Conservation (phyloP, 306 rosid genomes). For the Cicer arietinum region DNA sequence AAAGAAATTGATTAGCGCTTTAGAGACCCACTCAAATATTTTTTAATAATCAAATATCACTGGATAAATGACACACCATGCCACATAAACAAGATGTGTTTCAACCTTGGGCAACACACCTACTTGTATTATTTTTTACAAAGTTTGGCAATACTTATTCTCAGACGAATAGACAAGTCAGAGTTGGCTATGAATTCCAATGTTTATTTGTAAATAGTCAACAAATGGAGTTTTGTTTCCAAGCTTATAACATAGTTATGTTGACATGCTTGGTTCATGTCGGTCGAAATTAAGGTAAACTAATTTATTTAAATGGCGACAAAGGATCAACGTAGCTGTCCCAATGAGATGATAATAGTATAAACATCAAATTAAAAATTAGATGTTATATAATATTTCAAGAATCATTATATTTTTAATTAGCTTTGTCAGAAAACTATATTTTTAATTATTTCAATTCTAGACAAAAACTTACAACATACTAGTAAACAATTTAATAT, state of each 20-base stretch:
- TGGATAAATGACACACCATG: no score
- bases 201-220: slow-evolving; percentile 27
- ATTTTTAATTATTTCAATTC: slow-evolving; percentile 8
- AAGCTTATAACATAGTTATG: slow-evolving; percentile 24
- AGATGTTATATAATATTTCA: background rate
- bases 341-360: slow-evolving; percentile 3
- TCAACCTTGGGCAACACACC: slow-evolving; percentile 21
- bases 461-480: background rate
- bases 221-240: slow-evolving; percentile 5
- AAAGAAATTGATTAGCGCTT: no score
- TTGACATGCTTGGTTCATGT: slow-evolving; percentile 45
- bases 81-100: background rate
- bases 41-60: no score
- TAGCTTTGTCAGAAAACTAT: no score
- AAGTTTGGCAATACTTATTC: slow-evolving; percentile 1
- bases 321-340: slow-evolving; percentile 26
- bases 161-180: background rate
- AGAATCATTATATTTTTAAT: slow-evolving; percentile 11
- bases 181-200: slow-evolving; percentile 26
- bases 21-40: no score
- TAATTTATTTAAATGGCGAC: slow-evolving; percentile 10
- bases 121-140: background rate
- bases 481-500: background rate
- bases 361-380: background rate
- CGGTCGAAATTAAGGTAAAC: slow-evolving; percentile 45